Evolutionary conservation across 2,329 filamentous ascomycete species (phyloP), one percentile per base, ranked within the genome.

Genomic region (Colletotrichum sp.): DNA sequence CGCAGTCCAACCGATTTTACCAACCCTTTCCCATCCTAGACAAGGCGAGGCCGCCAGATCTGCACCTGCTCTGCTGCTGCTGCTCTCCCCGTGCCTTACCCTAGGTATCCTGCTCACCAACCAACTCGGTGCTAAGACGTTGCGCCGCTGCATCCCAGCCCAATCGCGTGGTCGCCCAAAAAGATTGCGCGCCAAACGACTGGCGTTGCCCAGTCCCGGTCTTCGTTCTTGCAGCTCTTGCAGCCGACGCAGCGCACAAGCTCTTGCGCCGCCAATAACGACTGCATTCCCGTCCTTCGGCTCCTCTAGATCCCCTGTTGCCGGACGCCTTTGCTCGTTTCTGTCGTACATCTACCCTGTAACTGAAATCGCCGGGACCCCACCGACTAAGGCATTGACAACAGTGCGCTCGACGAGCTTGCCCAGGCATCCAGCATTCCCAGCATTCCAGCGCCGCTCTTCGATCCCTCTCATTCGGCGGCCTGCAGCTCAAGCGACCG

Each of bases 191-290:
- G 68, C 39, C 71, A 32, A 73, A 63, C 59, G 18, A 76, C 55
- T 64, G 69, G 70, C 59, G 36, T 68, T 28, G 36, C 18, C 34
- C 64, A 52, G 34, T 63, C 52, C 64, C 36, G 36, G 49, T 30
- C 36, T 13, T 52, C 44, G 44, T 52, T 52, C 44, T 52, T 52
- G 44, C 44, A 52, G 44, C n/a, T 52, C 44, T 52, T 52, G 44
- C 44, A 52, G 44, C 44, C 72, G 52, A 69, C 70, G 63, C 76
- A 71, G 72, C 62, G 72, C 49, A 68, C 65, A 68, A 32, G 18
- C 76, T 18, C 16, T 64, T 77, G 66, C 62, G 52, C 44, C 44
- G 44, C 77, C 76, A 78, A 78, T 71, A 77, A 64, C 77, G 66
- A 77, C 21, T 71, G 63, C 67, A 71, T 77, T 73, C 69, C 44